A percentile compares a stretch with the other conserved stretches of the same genome.
Conservation (phyloP, 139 green algal genomes). For the Nannochloris sp. region DNA sequence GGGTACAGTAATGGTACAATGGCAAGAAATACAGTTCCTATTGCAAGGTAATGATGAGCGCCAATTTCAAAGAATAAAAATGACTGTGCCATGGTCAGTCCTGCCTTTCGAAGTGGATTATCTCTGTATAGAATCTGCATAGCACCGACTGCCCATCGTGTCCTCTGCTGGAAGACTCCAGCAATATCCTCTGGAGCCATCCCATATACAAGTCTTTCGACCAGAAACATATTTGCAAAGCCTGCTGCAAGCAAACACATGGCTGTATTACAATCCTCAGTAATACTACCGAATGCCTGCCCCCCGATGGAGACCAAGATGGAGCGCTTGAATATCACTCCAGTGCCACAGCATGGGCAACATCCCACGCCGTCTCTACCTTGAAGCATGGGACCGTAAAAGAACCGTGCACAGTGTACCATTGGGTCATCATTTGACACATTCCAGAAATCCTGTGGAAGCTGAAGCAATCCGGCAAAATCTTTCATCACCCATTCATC, state of each 20-base stretch:
- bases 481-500: neutral
- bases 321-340: neutral
- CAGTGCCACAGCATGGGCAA: neutral
- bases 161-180: neutral
- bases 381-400: slow-evolving; percentile 4
- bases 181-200: slow-evolving; percentile 1
- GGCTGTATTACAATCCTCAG: neutral
- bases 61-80: neutral
- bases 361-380: neutral
- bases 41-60: neutral
- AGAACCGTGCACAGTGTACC: neutral
- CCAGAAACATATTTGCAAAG: neutral
- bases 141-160: neutral
- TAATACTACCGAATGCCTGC: neutral
- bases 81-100: neutral
- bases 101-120: neutral
- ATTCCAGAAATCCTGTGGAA: slow-evolving; percentile 2
- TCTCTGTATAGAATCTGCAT: neutral
- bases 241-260: neutral
- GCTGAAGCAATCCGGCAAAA: neutral
- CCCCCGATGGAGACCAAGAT: neutral
- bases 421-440: neutral
- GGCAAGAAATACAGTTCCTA: neutral
- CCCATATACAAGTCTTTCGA: neutral
- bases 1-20: neutral